phyloP scores from a whole-genome alignment of 495 filamentous ascomycete genomes.

The Filosporella fistucella region DNA sequence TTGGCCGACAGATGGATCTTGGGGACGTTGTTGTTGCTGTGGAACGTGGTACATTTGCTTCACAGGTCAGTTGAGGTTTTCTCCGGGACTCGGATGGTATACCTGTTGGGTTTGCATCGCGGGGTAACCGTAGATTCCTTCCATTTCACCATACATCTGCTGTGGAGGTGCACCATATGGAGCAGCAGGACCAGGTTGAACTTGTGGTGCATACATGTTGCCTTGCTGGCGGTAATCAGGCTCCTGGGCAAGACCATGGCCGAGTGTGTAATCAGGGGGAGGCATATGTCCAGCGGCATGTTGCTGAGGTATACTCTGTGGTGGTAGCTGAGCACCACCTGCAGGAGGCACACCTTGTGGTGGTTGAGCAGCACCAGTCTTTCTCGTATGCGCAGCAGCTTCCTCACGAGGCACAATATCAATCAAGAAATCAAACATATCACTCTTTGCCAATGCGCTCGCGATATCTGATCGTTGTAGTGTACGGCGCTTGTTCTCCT shows the following conservation, averaged over 20 bases:
- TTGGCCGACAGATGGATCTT: constrained; percentile 32
- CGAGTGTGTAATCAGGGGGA: constrained; percentile 56
- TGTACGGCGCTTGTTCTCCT: constrained; percentile 96
- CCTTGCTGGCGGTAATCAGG: constrained; percentile 75
- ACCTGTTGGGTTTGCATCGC: constrained; percentile 84
- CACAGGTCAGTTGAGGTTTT: constrained; percentile 21
- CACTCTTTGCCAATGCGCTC: constrained; percentile 88
- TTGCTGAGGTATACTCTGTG: constrained; percentile 53
- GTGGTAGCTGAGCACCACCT: constrained; percentile 54
- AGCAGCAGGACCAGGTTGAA: constrained; percentile 63
- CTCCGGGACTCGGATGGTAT: constrained; percentile 23
- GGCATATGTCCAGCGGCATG: constrained; percentile 53
- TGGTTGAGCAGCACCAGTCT: constrained; percentile 49
- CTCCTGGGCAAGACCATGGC: constrained; percentile 61
- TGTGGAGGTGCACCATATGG: constrained; percentile 70
- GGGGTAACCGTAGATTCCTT: constrained; percentile 80
- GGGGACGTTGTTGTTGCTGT: constrained; percentile 45
- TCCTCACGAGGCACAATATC: constrained; percentile 98
- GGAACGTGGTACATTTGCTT: constrained; percentile 54
- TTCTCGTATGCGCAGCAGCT: constrained; percentile 77
- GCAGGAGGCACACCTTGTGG: constrained; percentile 43
- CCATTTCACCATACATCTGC: constrained; percentile 75
- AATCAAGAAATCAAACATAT: constrained; percentile 99
- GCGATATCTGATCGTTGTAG: constrained; percentile 96
- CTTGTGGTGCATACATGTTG: constrained; percentile 73